phyloP scores from a whole-genome alignment of 2,329 filamentous ascomycete genomes.

The Pseudocercospora fuligena region DNA sequence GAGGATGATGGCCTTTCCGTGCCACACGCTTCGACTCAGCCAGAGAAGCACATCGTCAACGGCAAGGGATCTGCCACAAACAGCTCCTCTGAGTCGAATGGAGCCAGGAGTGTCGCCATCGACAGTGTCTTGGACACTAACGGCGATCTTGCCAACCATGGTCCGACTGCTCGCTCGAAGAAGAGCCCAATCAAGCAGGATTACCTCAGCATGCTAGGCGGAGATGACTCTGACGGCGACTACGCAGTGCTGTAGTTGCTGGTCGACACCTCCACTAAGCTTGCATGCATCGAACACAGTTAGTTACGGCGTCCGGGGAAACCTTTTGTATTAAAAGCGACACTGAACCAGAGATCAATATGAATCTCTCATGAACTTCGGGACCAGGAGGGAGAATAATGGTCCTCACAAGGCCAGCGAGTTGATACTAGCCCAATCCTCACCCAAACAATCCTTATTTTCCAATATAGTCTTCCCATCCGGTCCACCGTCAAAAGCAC shows the following conservation, averaged over 20 bases:
- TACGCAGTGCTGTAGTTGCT: constrained; percentile 2
- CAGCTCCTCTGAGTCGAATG: not conserved
- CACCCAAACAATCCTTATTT: constrained; percentile 43
- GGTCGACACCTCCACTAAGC: not conserved
- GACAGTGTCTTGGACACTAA: constrained; percentile 10
- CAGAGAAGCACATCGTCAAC: not conserved
- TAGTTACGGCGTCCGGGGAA: not conserved
- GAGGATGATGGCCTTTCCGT: constrained; percentile 13
- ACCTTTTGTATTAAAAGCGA: not conserved
- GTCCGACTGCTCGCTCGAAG: constrained; percentile 16
- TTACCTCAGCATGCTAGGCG: constrained; percentile 2
- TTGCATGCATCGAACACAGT: not conserved
- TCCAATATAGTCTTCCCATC: constrained; percentile 42
- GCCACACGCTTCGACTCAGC: constrained; percentile 1
- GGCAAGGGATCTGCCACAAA: not conserved
- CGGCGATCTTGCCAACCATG: not conserved
- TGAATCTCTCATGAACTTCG: not conserved
- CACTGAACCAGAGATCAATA: not conserved
- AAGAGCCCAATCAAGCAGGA: constrained; percentile 7
- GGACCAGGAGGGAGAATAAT: not conserved
- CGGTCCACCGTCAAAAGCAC: constrained; percentile 37
- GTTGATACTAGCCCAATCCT: constrained; percentile 44
- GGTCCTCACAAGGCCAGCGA: constrained; percentile 5
- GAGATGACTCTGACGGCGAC: constrained; percentile 15
- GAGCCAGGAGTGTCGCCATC: not conserved